These are phyloP conservation scores for Fraxinus floribunda DNA, from an alignment of 305 asterid species.

Conservation along the genomic window DNA sequence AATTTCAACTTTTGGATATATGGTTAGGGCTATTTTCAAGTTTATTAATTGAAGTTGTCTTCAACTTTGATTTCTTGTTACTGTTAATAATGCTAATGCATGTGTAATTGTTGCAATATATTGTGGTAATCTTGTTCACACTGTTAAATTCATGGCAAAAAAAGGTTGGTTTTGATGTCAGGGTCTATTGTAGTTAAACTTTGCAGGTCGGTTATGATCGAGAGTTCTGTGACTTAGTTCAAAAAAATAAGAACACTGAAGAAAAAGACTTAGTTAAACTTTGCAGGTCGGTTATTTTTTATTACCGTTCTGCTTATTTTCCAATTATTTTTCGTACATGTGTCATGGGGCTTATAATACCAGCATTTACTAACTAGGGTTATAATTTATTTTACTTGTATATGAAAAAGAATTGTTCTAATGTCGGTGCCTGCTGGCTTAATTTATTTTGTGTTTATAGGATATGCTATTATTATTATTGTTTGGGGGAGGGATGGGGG, in stretches of 20 bases:
- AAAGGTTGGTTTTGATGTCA: background rate
- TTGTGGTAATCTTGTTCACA: background rate
- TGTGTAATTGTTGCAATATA: background rate
- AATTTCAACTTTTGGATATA: background rate
- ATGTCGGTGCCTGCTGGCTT: background rate
- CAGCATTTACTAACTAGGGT: background rate
- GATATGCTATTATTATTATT: background rate
- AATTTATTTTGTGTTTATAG: background rate
- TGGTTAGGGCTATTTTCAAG: background rate
- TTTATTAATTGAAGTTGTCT: background rate
- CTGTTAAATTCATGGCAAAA: background rate
- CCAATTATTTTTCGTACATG: background rate
- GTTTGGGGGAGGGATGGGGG: background rate
- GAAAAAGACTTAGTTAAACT: background rate
- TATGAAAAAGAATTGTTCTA: background rate
- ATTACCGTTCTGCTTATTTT: background rate
- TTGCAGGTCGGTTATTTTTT: background rate
- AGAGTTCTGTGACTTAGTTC: background rate
- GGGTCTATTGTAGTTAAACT: constrained; percentile 5
- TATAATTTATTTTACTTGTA: background rate
- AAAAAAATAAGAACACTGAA: background rate
- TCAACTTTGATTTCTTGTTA: no score
- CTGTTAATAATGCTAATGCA: background rate
- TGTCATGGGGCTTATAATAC: background rate
- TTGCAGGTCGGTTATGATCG: background rate